Percentiles rank a stretch among this genome's conserved stretches.
phyloP scores from a whole-genome alignment of 805 yeast genomes.

The Lachancea kluyveri region DNA sequence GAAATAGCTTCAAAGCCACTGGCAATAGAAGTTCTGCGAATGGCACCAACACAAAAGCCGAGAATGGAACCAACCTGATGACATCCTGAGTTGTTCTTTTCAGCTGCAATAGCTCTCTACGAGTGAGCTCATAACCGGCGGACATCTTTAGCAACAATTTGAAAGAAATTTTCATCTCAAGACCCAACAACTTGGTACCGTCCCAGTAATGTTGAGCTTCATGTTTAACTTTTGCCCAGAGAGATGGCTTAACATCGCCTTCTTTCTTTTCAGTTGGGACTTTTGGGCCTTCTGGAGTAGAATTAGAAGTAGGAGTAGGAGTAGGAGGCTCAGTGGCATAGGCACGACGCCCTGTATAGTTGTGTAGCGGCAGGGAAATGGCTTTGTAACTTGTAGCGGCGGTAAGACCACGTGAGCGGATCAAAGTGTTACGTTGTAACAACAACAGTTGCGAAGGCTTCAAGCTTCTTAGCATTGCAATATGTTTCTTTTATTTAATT shows the following conservation, averaged over 20 bases:
- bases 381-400: too few species aligned
- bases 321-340: background rate
- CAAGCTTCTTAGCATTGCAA: too few species aligned
- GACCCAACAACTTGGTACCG: constrained; percentile 89
- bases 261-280: constrained; percentile 3
- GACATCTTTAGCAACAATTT: constrained; percentile 75
- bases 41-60: constrained; percentile 84
- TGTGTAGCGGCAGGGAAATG: too few species aligned
- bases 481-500: too few species aligned
- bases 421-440: too few species aligned
- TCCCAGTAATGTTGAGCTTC: constrained; percentile 92
- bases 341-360: too few species aligned
- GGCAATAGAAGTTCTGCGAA: constrained; percentile 92
- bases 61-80: constrained; percentile 83
- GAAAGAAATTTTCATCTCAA: constrained; percentile 79
- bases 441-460: too few species aligned
- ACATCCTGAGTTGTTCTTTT: constrained; percentile 84
- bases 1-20: constrained; percentile 85
- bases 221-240: constrained; percentile 84
- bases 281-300: background rate
- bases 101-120: constrained; percentile 86
- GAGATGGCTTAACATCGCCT: constrained; percentile 37
- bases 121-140: constrained; percentile 83
- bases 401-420: too few species aligned
- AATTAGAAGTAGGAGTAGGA: too few species aligned